phyloP scores from a whole-genome alignment of 2,329 filamentous ascomycete species.

The Aspergillus sp. region DNA sequence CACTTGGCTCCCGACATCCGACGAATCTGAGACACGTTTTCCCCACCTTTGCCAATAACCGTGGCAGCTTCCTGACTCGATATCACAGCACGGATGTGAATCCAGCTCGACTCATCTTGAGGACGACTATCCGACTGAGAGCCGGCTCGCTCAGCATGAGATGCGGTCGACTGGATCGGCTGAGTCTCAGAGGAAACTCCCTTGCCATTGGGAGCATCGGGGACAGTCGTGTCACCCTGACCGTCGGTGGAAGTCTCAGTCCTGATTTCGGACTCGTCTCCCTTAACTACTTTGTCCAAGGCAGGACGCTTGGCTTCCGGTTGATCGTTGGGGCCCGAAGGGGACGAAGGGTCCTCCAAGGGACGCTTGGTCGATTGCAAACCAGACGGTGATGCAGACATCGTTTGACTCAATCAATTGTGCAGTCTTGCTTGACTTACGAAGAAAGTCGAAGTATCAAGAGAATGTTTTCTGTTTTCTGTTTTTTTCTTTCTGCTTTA shows the following conservation, averaged over 20 bases:
- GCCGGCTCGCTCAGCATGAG: slow-evolving; percentile 44
- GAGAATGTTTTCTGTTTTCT: slow-evolving; percentile 42
- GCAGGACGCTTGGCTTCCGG: slow-evolving; percentile 96
- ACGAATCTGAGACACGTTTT: slow-evolving; percentile 96
- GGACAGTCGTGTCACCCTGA: slow-evolving; percentile 62
- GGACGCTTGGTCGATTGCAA: slow-evolving; percentile 66
- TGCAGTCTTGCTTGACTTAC: slow-evolving; percentile 31
- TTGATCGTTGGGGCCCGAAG: slow-evolving; percentile 81
- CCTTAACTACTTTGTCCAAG: slow-evolving; percentile 81
- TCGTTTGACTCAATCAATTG: slow-evolving; percentile 41
- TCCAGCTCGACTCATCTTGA: slow-evolving; percentile 90
- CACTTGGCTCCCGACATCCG: slow-evolving; percentile 94
- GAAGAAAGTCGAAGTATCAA: slow-evolving; percentile 38
- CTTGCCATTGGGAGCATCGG: slow-evolving; percentile 54
- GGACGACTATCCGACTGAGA: slow-evolving; percentile 37
- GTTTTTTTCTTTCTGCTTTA: slow-evolving; percentile 50
- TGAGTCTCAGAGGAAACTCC: slow-evolving; percentile 45
- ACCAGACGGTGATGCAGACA: slow-evolving; percentile 59
- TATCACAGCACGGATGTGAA: slow-evolving; percentile 93
- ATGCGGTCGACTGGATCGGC: slow-evolving; percentile 50
- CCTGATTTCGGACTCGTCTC: slow-evolving; percentile 35
- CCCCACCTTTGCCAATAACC: slow-evolving; percentile 95
- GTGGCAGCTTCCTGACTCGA: slow-evolving; percentile 96
- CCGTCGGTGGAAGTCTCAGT: slow-evolving; percentile 15
- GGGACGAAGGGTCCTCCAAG: slow-evolving; percentile 92